Base-by-base conservation (phyloP, 2,329 filamentous ascomycete species). In the Chaetomium strumarium region DNA sequence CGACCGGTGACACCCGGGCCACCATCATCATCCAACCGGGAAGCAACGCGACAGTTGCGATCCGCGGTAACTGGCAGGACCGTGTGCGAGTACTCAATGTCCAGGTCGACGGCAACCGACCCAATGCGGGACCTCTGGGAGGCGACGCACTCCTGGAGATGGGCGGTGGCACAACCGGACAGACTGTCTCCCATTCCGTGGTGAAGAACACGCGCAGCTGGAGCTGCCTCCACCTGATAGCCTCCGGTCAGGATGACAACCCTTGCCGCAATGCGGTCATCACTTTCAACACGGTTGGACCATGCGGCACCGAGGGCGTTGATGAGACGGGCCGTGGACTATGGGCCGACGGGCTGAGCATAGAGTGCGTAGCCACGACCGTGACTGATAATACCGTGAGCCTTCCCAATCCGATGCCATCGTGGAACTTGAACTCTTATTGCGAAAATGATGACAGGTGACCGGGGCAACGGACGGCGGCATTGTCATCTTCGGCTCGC, bases 21-120 rank as follows among this genome's bases (percentile, higher is more conserved):
- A 45, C 31, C n/a, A 17, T 45, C 17, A 19, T 34, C 31, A 45
- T 45, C 43, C 43, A 45, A n/a, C 43, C 43, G 9, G 43, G 43
- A 31, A 45, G 16, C 30, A 34, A 45, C 16, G 36, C 43, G 10
- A 45, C 43, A 13, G 34, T 31, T 12, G 43, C 43, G 2, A 45
- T 45, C 31, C 43, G 43, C 10, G 43, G 43, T 12, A 45, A 45
- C 43, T 45, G 43, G 43, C 43, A 45, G n/a, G 43, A 45, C 43
- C 19, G 19, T 10, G 43, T 36, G n/a, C 43, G 43, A 13, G 43
- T 45, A 30, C 43, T 34, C 17, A 45, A 45, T 17, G 19, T 45
- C 16, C 43, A 45, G 43, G 17, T 45, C 11, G 43, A 45, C 31
- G 43, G 43, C 30, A 45, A 45, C 43, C 43, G 43, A n/a, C 43